Evolutionary conservation across 1,284 basidiomycete genomes (phyloP).

Genomic region (Psilocybe mexicana): DNA sequence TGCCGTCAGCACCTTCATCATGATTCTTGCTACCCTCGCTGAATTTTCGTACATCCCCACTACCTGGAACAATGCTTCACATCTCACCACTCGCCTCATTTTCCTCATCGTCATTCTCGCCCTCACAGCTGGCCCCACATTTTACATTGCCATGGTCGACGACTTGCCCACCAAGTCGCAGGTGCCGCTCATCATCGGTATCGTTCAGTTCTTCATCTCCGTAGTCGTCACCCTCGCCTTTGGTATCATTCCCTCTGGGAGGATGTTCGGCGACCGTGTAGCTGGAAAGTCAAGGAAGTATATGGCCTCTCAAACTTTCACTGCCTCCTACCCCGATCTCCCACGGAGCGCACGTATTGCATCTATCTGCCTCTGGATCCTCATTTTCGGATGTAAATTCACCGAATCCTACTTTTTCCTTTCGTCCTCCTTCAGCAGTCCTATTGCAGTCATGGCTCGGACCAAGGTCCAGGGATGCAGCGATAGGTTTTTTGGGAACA

Average conservation of each 20-base stretch:
- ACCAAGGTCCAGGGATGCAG: constrained; percentile 86
- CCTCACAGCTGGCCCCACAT: constrained; percentile 85
- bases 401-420: constrained; percentile 96
- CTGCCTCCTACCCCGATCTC: constrained; percentile 88
- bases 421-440: constrained; percentile 88
- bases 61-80: constrained; percentile 96
- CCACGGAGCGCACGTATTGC: constrained; percentile 68
- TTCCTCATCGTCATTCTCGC: constrained; percentile 88
- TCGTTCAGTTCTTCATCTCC: constrained; percentile 90
- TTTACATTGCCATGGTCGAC: constrained; percentile 86
- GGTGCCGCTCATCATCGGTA: constrained; percentile 81
- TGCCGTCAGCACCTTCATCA: constrained; percentile 86
- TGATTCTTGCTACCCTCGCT: constrained; percentile 88
- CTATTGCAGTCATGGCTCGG: constrained; percentile 89
- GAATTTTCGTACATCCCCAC: constrained; percentile 97
- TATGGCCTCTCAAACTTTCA: constrained; percentile 96
- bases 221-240: constrained; percentile 80
- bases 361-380: constrained; percentile 84
- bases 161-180: constrained; percentile 48
- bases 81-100: constrained; percentile 84
- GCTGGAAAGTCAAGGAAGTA: constrained; percentile 93
- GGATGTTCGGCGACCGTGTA: constrained; percentile 95
- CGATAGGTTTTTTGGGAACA: constrained; percentile 79
- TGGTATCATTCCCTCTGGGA: constrained; percentile 84
- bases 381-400: constrained; percentile 92